phyloP scores from a whole-genome alignment of 2,329 filamentous ascomycete genomes.

The Tolypocladium ovalisporum region DNA sequence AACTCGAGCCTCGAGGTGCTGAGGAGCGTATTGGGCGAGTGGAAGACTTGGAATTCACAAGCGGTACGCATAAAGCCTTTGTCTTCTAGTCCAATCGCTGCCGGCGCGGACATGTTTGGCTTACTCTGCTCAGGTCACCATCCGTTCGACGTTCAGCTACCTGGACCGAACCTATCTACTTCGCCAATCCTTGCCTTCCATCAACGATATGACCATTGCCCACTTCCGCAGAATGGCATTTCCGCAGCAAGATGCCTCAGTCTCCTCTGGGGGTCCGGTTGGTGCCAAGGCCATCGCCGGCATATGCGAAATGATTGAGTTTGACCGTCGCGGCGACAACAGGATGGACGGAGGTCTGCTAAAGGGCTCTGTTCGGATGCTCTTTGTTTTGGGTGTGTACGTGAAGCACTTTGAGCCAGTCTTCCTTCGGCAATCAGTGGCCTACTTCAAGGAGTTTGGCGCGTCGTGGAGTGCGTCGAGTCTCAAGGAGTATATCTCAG shows the following conservation, averaged over 20 bases:
- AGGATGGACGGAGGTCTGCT: slow-evolving; percentile 56
- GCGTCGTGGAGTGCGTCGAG: slow-evolving; percentile 50
- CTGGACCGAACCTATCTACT: slow-evolving; percentile 84
- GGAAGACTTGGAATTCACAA: slow-evolving; percentile 70
- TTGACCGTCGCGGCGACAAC: slow-evolving; percentile 51
- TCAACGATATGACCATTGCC: slow-evolving; percentile 70
- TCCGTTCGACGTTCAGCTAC: slow-evolving; percentile 88
- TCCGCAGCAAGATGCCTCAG: slow-evolving; percentile 8
- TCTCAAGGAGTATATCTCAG: slow-evolving; percentile 65
- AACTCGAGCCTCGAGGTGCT: slow-evolving; percentile 53
- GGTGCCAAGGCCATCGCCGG: slow-evolving; percentile 29
- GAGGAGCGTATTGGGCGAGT: slow-evolving; percentile 42
- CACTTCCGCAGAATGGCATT: slow-evolving; percentile 59
- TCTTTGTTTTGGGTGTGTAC: slow-evolving; percentile 79
- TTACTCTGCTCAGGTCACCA: slow-evolving; percentile 42
- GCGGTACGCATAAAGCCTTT: slow-evolving; percentile 39
- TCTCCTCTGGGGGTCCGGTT: slow-evolving; percentile 5
- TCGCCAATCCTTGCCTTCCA: slow-evolving; percentile 55
- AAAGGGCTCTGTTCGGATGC: slow-evolving; percentile 65
- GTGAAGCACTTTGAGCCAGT: slow-evolving; percentile 66
- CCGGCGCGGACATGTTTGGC: not conserved
- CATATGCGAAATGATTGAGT: slow-evolving; percentile 64
- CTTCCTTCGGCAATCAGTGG: slow-evolving; percentile 56
- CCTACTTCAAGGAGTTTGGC: slow-evolving; percentile 61
- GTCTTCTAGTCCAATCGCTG: not conserved